These are phyloP conservation scores for Echites panduratus DNA, from an alignment of 257 asterid species.

Conservation along the genomic window DNA sequence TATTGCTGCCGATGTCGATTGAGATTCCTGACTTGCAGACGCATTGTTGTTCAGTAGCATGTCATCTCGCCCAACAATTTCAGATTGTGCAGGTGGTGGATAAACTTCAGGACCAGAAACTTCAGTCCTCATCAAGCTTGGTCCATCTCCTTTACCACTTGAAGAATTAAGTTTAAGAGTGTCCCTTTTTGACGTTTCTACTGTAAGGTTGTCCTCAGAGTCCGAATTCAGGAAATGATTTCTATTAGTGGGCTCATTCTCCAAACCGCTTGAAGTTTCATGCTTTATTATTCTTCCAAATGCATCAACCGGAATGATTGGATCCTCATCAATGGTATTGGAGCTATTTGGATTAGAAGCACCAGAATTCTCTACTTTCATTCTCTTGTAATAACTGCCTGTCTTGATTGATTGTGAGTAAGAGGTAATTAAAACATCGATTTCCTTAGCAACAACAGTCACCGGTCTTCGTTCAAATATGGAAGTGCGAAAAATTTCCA, in stretches of 20 bases:
- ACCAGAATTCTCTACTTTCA: conserved; percentile 42
- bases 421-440: conserved; percentile 45
- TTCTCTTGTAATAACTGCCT: conserved; percentile 58
- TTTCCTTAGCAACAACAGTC: conserved; percentile 56
- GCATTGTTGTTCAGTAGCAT: conserved; percentile 41
- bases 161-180: conserved; percentile 31
- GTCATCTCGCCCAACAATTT: conserved; percentile 31
- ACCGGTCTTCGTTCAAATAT: conserved; percentile 86
- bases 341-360: conserved; percentile 37
- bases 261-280: conserved; percentile 28
- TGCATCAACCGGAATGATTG: conserved; percentile 30
- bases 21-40: conserved; percentile 46
- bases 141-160: conserved; percentile 36
- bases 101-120: conserved; percentile 33
- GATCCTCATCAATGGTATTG: conserved; percentile 26
- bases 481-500: conserved; percentile 50
- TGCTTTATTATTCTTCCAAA: conserved; percentile 36
- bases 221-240: conserved; percentile 43
- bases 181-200: conserved; percentile 16
- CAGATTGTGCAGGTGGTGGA: conserved; percentile 41
- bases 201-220: conserved; percentile 40
- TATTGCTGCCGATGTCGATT: conserved; percentile 61
- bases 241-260: conserved; percentile 30
- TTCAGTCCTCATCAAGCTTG: conserved; percentile 25
- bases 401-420: conserved; percentile 61